Evolutionary conservation across 2,329 filamentous ascomycete species (phyloP).

Genomic region (Calonectria crousiana): DNA sequence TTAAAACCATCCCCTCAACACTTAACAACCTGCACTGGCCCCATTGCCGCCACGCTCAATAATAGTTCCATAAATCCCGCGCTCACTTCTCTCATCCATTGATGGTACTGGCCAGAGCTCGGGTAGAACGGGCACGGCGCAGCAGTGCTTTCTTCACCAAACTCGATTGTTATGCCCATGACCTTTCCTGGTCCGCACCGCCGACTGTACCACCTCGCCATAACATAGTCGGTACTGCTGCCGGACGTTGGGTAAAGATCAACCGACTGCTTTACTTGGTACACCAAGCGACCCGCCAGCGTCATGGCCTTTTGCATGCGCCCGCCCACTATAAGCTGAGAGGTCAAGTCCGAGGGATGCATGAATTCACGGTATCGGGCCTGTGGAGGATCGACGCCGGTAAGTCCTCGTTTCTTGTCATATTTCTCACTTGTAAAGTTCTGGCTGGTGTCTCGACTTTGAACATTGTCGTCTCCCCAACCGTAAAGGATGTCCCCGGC

Average conservation of each 20-base stretch:
- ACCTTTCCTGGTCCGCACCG: conserved; percentile 52
- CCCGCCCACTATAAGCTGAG: conserved; percentile 48
- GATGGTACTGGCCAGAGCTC: conserved; percentile 54
- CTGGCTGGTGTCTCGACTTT: conserved; percentile 58
- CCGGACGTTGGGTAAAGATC: conserved; percentile 61
- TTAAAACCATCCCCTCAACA: conserved; percentile 26
- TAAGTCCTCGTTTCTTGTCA: conserved; percentile 62
- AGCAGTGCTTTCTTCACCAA: conserved; percentile 50
- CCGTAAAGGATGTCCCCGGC: conserved; percentile 65
- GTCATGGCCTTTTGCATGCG: conserved; percentile 56
- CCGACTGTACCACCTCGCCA: conserved; percentile 55
- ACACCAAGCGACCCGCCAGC: conserved; percentile 51
- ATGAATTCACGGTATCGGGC: conserved; percentile 60
- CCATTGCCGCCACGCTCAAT: conserved; percentile 42
- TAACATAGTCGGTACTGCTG: conserved; percentile 60
- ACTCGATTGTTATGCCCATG: conserved; percentile 60
- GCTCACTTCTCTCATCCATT: conserved; percentile 58
- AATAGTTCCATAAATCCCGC: conserved; percentile 63
- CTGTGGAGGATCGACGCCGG: conserved; percentile 51
- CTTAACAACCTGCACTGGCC: conserved; percentile 29
- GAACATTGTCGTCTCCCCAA: conserved; percentile 69
- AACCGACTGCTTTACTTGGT: conserved; percentile 53
- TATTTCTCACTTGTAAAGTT: conserved; percentile 66
- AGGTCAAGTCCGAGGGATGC: conserved; percentile 49
- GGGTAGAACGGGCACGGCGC: conserved; percentile 59